These are phyloP conservation scores for Trichoderma asperelloides DNA, from an alignment of 495 filamentous ascomycete species.

Conservation along the genomic window DNA sequence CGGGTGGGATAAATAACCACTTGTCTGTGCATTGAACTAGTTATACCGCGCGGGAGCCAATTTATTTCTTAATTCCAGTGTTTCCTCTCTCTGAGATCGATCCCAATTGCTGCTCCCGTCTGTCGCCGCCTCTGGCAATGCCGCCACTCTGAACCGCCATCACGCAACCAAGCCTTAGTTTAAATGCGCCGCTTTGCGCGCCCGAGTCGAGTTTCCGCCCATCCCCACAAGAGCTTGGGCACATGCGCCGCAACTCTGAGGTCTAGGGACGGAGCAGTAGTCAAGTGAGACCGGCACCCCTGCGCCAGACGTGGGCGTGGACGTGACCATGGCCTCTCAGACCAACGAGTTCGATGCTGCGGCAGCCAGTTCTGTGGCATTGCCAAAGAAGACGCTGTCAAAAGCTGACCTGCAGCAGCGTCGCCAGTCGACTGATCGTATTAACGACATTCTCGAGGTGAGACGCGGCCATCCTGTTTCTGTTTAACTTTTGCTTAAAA, in stretches of 20 bases:
- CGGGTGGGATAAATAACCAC: not conserved
- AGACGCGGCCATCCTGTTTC: not conserved
- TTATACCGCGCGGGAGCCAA: not conserved
- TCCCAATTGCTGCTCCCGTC: not conserved
- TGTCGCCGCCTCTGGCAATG: not conserved
- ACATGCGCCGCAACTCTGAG: not conserved
- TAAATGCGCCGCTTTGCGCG: constrained; percentile 3
- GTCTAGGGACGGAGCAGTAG: not conserved
- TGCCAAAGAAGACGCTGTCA: not conserved
- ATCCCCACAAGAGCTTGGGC: not conserved
- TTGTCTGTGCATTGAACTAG: not conserved
- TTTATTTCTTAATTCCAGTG: not conserved
- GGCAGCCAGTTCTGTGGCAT: not conserved
- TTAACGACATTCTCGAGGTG: constrained; percentile 12
- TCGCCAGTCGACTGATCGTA: not conserved
- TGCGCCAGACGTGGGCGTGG: too few species aligned
- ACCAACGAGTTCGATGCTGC: not conserved
- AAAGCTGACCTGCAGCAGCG: not conserved
- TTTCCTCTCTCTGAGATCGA: not conserved
- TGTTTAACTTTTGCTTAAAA: not conserved
- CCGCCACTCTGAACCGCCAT: not conserved
- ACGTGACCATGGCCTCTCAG: not conserved
- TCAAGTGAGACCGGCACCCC: not conserved
- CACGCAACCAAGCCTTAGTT: not conserved
- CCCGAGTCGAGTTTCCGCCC: not conserved